A percentile compares a stretch with the other conserved stretches of the same genome.
Evolutionary conservation across 495 filamentous ascomycete genomes (phyloP).

Genomic region (Glarea lozoyensis): DNA sequence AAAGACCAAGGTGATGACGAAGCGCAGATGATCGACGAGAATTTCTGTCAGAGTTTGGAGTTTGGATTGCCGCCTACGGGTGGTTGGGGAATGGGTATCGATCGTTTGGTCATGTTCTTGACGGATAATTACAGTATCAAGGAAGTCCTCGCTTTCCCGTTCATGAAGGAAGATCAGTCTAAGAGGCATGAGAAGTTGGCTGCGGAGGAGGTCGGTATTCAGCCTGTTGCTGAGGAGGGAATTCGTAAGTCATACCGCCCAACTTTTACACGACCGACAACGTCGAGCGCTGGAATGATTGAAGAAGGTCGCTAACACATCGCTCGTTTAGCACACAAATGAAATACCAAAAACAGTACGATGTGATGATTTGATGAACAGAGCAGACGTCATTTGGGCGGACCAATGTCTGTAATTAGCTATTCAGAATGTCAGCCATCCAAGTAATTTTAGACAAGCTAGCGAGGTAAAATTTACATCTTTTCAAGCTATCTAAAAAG

Average conservation of each 20-base stretch:
- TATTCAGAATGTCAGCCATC: no score
- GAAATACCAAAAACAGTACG: background rate
- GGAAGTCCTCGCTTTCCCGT: slow-evolving; percentile 88
- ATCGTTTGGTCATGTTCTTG: slow-evolving; percentile 89
- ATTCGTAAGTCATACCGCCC: slow-evolving; percentile 49
- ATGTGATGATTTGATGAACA: no score
- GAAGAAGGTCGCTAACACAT: background rate
- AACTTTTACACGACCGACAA: no score
- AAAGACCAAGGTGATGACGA: slow-evolving; percentile 97
- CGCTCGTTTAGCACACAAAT: slow-evolving; percentile 16
- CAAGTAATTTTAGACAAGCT: no score
- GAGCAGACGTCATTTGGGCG: no score
- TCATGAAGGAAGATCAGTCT: slow-evolving; percentile 35
- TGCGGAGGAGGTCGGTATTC: slow-evolving; percentile 54
- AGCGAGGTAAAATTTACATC: no score
- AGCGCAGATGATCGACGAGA: slow-evolving; percentile 92
- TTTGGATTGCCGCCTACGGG: slow-evolving; percentile 83
- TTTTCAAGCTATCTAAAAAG: no score
- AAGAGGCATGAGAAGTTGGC: slow-evolving; percentile 36
- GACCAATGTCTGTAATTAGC: no score
- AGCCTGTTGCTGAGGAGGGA: slow-evolving; percentile 53
- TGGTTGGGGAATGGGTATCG: slow-evolving; percentile 96
- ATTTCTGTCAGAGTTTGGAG: slow-evolving; percentile 77
- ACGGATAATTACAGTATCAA: slow-evolving; percentile 93
- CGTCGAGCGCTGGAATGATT: no score